Percentiles rank a stretch among this genome's conserved stretches.
These are phyloP conservation scores for Penicillium simplicissimum DNA, from an alignment of 495 filamentous ascomycete genomes.

Conservation along the genomic window DNA sequence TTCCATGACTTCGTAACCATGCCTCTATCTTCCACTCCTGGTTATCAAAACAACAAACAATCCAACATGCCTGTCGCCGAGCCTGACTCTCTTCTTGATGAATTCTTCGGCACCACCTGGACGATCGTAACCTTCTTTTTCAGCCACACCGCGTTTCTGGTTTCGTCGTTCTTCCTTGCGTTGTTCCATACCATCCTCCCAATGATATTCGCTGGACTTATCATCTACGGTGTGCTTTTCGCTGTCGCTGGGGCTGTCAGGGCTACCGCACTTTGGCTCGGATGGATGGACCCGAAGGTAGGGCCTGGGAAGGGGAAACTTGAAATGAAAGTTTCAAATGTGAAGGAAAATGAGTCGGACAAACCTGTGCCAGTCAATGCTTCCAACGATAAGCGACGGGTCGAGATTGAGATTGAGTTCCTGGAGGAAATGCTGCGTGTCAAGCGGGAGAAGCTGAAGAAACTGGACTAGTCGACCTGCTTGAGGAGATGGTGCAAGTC, in stretches of 20 bases:
- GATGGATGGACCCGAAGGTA: background rate
- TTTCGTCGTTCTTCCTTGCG: background rate
- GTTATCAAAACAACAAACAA: background rate
- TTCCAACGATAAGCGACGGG: background rate
- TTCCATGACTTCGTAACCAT: background rate
- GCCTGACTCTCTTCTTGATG: background rate
- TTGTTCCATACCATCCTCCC: background rate
- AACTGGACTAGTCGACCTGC: background rate
- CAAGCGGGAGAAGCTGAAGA: background rate
- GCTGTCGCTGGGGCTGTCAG: background rate
- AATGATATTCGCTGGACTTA: background rate
- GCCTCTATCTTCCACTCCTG: background rate
- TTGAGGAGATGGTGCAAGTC: background rate
- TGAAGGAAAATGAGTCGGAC: background rate
- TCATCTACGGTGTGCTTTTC: background rate
- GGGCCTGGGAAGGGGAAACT: background rate
- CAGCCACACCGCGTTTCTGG: background rate
- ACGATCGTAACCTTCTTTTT: background rate
- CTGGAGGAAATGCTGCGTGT: background rate
- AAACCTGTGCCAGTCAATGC: background rate
- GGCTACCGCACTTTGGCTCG: background rate
- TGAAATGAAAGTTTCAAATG: background rate
- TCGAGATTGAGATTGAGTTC: conserved; percentile 1
- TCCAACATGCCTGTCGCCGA: background rate
- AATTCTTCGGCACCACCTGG: background rate